Conservation (phyloP, 257 asterid genomes). For the Scutellaria baicalensis region DNA sequence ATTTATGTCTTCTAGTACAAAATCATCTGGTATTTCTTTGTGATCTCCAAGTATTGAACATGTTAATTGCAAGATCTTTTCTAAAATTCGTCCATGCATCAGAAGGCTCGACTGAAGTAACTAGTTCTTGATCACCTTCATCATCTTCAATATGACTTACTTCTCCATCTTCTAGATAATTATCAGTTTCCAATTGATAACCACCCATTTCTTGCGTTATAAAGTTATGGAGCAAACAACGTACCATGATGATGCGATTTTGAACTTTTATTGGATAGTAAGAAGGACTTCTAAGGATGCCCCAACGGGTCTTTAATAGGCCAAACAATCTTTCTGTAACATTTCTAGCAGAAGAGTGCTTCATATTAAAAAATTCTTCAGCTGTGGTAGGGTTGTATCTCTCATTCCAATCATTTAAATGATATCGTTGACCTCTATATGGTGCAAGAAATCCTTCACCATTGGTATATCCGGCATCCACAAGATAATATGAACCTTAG, state of each 20-base stretch:
- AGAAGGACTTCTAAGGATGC: neutral
- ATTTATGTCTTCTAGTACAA: neutral
- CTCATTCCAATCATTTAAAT: constrained; percentile 1
- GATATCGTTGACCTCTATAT: neutral
- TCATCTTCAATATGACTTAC: neutral
- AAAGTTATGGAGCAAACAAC: neutral
- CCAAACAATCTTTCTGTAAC: neutral
- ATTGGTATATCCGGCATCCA: constrained; percentile 10
- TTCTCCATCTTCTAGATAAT: neutral
- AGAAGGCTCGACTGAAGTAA: too few relatives aligned
- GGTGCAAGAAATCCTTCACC: constrained; percentile 12
- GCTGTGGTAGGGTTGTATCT: neutral
- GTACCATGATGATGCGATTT: neutral
- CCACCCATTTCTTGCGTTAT: neutral
- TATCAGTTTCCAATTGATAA: neutral
- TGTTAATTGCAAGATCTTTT: neutral
- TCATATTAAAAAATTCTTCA: neutral
- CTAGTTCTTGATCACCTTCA: neutral
- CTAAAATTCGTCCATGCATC: neutral
- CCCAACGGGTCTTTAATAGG: neutral
- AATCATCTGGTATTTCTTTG: neutral
- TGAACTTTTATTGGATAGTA: neutral
- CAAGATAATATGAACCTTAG: constrained; percentile 6
- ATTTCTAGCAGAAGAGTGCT: neutral
- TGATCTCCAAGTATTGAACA: neutral